phyloP scores from a whole-genome alignment of 2,329 filamentous ascomycete genomes.

The Aspergillus unguis region DNA sequence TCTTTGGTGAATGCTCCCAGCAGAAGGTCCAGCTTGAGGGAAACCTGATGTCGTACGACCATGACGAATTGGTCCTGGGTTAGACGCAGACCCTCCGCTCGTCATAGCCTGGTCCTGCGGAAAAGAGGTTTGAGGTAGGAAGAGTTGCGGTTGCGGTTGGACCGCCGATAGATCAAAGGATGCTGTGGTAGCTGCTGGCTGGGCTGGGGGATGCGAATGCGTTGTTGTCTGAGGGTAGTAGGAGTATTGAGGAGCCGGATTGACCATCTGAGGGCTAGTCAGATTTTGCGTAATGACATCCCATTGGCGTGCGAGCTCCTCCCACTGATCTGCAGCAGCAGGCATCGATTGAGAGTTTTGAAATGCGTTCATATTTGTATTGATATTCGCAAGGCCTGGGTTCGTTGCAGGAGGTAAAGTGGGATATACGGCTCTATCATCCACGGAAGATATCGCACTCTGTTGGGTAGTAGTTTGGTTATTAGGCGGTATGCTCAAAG shows the following conservation, averaged over 20 bases:
- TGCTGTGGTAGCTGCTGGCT: background rate
- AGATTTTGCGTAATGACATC: background rate
- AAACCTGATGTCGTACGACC: constrained; percentile 3
- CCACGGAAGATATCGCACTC: background rate
- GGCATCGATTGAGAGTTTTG: background rate
- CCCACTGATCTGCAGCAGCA: background rate
- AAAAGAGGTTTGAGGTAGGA: background rate
- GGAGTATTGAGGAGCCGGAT: background rate
- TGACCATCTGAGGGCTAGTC: background rate
- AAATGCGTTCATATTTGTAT: background rate
- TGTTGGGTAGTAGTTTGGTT: background rate
- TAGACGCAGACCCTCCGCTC: background rate
- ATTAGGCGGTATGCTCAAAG: background rate
- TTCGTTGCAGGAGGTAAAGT: background rate
- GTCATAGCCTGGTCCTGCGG: background rate
- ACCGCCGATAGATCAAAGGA: background rate
- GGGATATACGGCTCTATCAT: background rate
- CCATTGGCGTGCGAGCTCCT: constrained; percentile 1
- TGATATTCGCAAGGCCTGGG: background rate
- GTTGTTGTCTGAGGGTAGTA: background rate
- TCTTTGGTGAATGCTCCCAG: constrained; percentile 11
- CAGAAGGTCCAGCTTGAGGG: constrained; percentile 9
- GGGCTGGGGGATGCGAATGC: background rate
- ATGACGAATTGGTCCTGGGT: background rate
- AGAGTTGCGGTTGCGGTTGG: background rate